Evolutionary conservation across 2,329 filamentous ascomycete species (phyloP).

Genomic region (Hypoxylon sp.): DNA sequence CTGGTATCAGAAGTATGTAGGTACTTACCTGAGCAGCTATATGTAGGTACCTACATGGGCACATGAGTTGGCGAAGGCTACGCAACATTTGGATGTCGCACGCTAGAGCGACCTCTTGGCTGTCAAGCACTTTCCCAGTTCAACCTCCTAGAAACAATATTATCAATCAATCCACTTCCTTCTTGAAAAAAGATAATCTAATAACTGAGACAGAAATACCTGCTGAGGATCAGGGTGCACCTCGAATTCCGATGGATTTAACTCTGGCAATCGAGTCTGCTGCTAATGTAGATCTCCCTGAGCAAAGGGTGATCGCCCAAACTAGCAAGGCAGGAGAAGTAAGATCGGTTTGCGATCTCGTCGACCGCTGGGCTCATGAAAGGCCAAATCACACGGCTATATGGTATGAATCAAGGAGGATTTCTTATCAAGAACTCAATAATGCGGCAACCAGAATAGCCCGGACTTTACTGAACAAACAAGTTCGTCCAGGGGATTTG

Average conservation of each 20-base stretch:
- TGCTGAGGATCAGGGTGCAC: too few species aligned
- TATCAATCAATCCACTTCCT: too few species aligned
- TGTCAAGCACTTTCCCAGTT: too few species aligned
- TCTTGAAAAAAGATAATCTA: too few species aligned
- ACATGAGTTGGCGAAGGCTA: neutral
- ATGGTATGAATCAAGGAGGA: neutral
- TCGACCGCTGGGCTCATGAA: neutral
- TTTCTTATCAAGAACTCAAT: neutral
- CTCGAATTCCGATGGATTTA: too few species aligned
- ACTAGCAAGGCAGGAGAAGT: neutral
- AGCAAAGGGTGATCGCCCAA: neutral
- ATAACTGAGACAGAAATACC: too few species aligned
- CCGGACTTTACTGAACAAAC: neutral
- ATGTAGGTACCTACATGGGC: too few species aligned
- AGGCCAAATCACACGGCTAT: neutral
- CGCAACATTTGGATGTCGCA: neutral
- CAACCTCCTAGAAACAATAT: too few species aligned
- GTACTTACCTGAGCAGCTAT: too few species aligned
- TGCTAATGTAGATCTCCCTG: neutral
- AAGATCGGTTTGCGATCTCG: neutral
- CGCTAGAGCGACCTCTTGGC: too few species aligned
- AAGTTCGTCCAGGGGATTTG: slow-evolving; percentile 3
- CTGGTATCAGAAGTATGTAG: too few species aligned
- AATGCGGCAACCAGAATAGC: neutral
- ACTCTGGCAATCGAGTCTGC: neutral